phyloP scores from a whole-genome alignment of 768 basidiomycete genomes.

The Kwoniella pini region DNA sequence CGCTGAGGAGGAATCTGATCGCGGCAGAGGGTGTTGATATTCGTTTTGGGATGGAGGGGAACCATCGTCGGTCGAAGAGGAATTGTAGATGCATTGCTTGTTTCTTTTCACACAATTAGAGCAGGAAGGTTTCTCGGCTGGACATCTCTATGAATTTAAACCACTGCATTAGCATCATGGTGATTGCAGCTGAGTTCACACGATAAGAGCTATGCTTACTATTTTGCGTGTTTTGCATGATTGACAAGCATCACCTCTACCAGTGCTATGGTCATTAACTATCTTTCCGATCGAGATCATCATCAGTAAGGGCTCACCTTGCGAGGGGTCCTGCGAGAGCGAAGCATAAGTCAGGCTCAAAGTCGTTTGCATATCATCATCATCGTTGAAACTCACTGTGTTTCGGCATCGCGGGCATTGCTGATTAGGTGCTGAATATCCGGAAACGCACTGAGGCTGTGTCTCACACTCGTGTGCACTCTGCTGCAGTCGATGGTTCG shows the following conservation, averaged over 20 bases:
- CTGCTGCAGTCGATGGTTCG: too few relatives aligned
- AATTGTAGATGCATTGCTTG: constrained; percentile 13
- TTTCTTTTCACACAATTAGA: constrained; percentile 10
- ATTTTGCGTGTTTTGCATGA: constrained; percentile 16
- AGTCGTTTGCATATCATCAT: too few relatives aligned
- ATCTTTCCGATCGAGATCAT: too few relatives aligned
- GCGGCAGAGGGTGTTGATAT: not conserved
- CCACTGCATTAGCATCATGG: not conserved
- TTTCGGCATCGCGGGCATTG: constrained; percentile 3
- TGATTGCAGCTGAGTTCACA: not conserved
- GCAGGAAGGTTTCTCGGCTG: constrained; percentile 15
- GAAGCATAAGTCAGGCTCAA: not conserved
- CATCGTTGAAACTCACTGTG: too few relatives aligned
- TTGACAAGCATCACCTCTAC: constrained; percentile 23
- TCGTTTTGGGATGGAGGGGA: not conserved
- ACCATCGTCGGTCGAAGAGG: not conserved
- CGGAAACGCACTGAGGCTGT: too few relatives aligned
- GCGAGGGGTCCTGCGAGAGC: constrained; percentile 8
- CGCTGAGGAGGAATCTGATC: not conserved
- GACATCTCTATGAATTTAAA: constrained; percentile 6
- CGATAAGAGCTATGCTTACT: not conserved
- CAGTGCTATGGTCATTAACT: too few relatives aligned
- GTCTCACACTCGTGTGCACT: too few relatives aligned
- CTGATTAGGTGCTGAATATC: too few relatives aligned
- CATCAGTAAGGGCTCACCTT: constrained; percentile 12